phyloP scores from a whole-genome alignment of 2,329 filamentous ascomycete genomes.

The Fusarium lateritium region DNA sequence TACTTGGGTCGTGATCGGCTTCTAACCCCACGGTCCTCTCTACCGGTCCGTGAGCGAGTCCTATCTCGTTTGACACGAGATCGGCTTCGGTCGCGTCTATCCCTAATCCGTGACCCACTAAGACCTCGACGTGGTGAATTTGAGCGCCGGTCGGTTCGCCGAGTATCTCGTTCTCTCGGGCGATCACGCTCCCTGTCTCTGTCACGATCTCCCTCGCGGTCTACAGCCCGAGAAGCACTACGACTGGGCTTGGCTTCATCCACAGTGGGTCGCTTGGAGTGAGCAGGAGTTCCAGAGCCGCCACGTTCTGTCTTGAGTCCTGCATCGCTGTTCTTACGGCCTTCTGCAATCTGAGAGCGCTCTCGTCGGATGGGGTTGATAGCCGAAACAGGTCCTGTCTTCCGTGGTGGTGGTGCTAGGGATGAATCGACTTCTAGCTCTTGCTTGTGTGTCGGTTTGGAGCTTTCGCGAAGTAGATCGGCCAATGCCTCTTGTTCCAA shows the following conservation, averaged over 20 bases:
- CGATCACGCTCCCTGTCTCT: conserved; percentile 51
- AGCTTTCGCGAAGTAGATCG: conserved; percentile 72
- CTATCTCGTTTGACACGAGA: conserved; percentile 57
- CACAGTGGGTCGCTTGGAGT: conserved; percentile 44
- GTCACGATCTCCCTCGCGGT: conserved; percentile 47
- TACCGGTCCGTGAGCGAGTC: conserved; percentile 57
- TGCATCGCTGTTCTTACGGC: conserved; percentile 57
- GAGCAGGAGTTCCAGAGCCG: conserved; percentile 52
- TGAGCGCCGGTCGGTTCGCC: conserved; percentile 56
- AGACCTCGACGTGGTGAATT: conserved; percentile 57
- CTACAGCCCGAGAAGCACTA: conserved; percentile 51
- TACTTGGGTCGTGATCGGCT: conserved; percentile 55
- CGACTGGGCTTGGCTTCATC: conserved; percentile 54
- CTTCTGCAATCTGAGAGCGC: conserved; percentile 59
- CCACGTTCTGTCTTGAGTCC: conserved; percentile 54
- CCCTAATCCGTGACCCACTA: conserved; percentile 52
- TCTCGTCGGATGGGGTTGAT: conserved; percentile 69
- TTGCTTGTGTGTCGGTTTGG: conserved; percentile 62
- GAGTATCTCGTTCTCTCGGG: conserved; percentile 48
- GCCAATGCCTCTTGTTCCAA: conserved; percentile 72
- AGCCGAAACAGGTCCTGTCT: conserved; percentile 68
- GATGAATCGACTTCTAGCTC: conserved; percentile 71
- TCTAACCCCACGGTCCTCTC: conserved; percentile 52
- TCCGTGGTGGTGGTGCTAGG: conserved; percentile 68
- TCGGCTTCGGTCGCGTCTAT: conserved; percentile 56